Conservation (phyloP, 176 grass and related monocot species). For the Oryza meyeriana region DNA sequence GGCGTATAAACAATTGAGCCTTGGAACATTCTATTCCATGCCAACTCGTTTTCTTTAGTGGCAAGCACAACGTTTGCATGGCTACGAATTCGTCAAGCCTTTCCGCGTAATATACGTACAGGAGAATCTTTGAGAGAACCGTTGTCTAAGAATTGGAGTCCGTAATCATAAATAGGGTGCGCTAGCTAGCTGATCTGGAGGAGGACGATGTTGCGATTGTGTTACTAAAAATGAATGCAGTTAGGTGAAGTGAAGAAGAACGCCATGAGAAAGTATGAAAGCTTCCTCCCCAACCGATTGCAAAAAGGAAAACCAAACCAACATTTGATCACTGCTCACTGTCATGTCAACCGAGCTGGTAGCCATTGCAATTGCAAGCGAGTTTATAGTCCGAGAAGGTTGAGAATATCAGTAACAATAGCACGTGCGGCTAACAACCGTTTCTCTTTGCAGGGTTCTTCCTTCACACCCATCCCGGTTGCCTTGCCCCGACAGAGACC, state of each 20-base stretch:
- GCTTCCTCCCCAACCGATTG: not conserved
- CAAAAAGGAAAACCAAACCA: not conserved
- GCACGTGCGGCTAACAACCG: slow-evolving; percentile 34
- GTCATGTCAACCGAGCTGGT: slow-evolving; percentile 21
- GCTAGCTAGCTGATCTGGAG: not conserved
- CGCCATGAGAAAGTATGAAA: not conserved
- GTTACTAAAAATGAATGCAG: not conserved
- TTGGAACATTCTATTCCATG: slow-evolving; percentile 28
- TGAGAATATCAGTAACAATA: not conserved
- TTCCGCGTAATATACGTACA: not conserved
- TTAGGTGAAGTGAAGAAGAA: not conserved
- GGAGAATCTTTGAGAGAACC: slow-evolving; percentile 21
- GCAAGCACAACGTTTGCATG: slow-evolving; percentile 11
- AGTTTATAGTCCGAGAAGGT: not conserved
- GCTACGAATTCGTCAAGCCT: not conserved
- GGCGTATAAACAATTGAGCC: slow-evolving; percentile 30
- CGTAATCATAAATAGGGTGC: slow-evolving; percentile 9
- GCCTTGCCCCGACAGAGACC: slow-evolving; percentile 6
- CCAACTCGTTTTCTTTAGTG: slow-evolving; percentile 21
- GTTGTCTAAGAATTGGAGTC: not conserved
- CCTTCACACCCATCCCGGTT: slow-evolving; percentile 7
- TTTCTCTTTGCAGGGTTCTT: not conserved
- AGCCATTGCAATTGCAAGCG: not conserved
- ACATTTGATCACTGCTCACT: not conserved
- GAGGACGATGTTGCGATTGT: not conserved